Percentiles rank a stretch among this genome's conserved stretches.
Evolutionary conservation across 140 eudicot species (phyloP).

Genomic region (Erigeron philadelphicus): DNA sequence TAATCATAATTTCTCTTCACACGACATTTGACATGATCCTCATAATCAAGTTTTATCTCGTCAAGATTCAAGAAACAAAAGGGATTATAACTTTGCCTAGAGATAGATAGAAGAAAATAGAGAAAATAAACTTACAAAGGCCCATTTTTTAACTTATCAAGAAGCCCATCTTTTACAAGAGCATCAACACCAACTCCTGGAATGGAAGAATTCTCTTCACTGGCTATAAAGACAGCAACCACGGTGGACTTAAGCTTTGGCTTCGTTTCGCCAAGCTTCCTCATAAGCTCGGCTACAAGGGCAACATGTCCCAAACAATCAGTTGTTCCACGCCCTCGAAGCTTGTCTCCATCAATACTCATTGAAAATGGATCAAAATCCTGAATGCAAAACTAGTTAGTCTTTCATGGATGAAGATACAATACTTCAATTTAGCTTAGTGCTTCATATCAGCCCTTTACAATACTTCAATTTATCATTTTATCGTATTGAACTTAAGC

Average conservation of each 20-base stretch:
- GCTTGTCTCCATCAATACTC: constrained; percentile 88
- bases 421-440: background rate
- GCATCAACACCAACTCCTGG: constrained; percentile 98
- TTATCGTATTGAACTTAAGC: too few species aligned
- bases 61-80: too few species aligned
- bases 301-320: constrained; percentile 99
- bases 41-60: background rate
- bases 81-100: too few species aligned
- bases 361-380: constrained; percentile 86
- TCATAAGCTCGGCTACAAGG: constrained; percentile 86
- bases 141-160: constrained; percentile 71
- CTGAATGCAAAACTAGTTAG: constrained; percentile 29
- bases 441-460: background rate
- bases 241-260: constrained; percentile 78
- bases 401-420: background rate
- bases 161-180: constrained; percentile 77
- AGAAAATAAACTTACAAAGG: constrained; percentile 55
- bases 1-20: background rate
- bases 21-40: background rate
- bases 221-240: constrained; percentile 94
- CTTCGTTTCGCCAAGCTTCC: constrained; percentile 71
- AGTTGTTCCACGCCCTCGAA: constrained; percentile 91
- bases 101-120: background rate
- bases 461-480: background rate
- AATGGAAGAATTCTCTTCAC: constrained; percentile 90